Base-by-base conservation (phyloP, 495 filamentous ascomycete species). In the Trichoderma gamsii region DNA sequence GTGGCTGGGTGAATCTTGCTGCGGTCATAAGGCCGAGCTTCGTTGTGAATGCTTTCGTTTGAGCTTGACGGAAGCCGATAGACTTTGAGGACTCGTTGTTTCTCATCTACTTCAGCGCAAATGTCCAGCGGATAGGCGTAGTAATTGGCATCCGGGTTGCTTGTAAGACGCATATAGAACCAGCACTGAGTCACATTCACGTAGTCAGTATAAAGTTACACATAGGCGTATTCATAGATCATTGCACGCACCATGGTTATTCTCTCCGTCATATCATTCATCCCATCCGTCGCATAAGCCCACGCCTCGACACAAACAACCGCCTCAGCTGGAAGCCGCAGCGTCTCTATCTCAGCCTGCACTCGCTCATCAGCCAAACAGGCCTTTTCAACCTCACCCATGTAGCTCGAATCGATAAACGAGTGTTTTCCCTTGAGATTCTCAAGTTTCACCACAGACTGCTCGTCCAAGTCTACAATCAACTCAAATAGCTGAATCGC, bases 391-490 rank as follows among this genome's bases (percentile, higher is more conserved):
- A 93, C 88, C 35, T 21, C 63, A 0, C 35, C 12, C 63, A 65
- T 65, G 63, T 65, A 65, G 21, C 8, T 27, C 13, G 63, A 35
- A 21, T 65, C 63, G 16, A 65, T 65, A 38, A 43, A 65, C 9
- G 63, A 65, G 12, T 65, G 63, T 18, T 41, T 65, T 29, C 83
- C 87, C 83, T 97, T 97, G 70, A 87, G 87, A 18, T 94, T 93
- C 80, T 97, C 93, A 59, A 85, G 90, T 9, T 96, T 79, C 23
- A 92, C 89, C 66, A 97, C 88, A 3, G 92, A 91, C 4, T 27
- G 7, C 16, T 32, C 35, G 29, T 41, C 63, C 1, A 65, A 16
- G 9, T 41, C 29, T 4, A 65, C 63, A 13, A 65, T 11, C 8
- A 65, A 29, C 29, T 65, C 63, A 65, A 13, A 21, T 8, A 65